A percentile compares a stretch with the other conserved stretches of the same genome.
Evolutionary conservation across 2,329 filamentous ascomycete genomes (phyloP).

Genomic region (Davidsoniella virescens): DNA sequence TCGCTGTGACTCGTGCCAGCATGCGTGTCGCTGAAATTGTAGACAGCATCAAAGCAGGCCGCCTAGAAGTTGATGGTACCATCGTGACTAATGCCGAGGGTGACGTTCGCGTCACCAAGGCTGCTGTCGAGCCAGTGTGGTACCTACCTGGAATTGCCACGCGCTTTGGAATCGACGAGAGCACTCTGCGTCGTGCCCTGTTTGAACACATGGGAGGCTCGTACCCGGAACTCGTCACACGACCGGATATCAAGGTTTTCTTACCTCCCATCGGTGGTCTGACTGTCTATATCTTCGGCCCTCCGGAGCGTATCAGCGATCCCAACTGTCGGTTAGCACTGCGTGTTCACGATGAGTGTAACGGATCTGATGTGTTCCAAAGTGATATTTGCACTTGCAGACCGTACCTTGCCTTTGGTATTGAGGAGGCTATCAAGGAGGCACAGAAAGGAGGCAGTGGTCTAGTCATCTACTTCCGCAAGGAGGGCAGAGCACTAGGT

Average conservation of each 20-base stretch:
- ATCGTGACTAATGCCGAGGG: constrained; percentile 75
- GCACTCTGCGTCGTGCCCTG: constrained; percentile 64
- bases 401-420: constrained; percentile 90
- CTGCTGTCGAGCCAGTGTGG: constrained; percentile 91
- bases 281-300: constrained; percentile 94
- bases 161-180: constrained; percentile 88
- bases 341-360: constrained; percentile 71
- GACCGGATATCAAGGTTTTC: constrained; percentile 88
- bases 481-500: constrained; percentile 84
- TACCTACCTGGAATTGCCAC: constrained; percentile 78
- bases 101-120: constrained; percentile 86
- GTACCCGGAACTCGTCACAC: constrained; percentile 91
- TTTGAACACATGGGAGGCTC: constrained; percentile 94
- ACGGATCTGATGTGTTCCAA: constrained; percentile 93
- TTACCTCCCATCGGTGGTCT: constrained; percentile 84
- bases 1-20: constrained; percentile 80
- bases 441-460: constrained; percentile 87
- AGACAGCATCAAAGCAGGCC: constrained; percentile 65
- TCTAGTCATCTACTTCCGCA: constrained; percentile 96
- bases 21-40: constrained; percentile 91
- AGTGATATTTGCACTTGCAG: constrained; percentile 96
- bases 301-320: constrained; percentile 85
- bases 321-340: constrained; percentile 65
- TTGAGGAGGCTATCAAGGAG: constrained; percentile 94
- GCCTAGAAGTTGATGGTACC: constrained; percentile 66